Evolutionary conservation across 192 early-diverging fungal species (phyloP), one percentile per base, ranked within the genome.

Genomic region (Jimgerdemannia flammicorona): DNA sequence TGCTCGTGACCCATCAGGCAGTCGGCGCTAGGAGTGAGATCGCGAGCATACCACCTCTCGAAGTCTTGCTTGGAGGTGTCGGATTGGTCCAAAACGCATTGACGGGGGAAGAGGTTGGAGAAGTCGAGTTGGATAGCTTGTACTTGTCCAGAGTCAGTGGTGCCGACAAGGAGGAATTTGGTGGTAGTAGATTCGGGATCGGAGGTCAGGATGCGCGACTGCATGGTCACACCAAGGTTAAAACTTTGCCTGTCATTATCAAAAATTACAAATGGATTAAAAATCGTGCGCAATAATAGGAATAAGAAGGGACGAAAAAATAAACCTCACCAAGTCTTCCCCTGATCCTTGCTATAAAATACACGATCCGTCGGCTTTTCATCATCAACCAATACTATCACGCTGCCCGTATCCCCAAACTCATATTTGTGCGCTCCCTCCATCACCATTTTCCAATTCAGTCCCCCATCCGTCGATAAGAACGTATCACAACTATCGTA

Each of bases 401-500:
- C 69, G 2, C 90, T 78, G 18, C 96, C 97, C 75, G 87, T 88
- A 79, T 99, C 95, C 3, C 89, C 91, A 72, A 96, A 83, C 77
- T 95, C 95, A 74, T 93, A 96, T 64, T 93, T 91, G 74, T 95
- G 91, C 17, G 96, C 89, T 18, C 90, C 95, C 66, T 86, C 81
- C 17, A 80, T 78, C 19, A 87, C 89, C 49, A 83, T 83, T 29
- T 79, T 77, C 95, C 95, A 98, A 3, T 87, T 89, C 4, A 91
- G 39, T 17, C 96, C 97, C 66, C 92, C 93, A 78, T 98, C 95
- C 43, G 86, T 83, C 3, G 94, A 95, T 59, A 98, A 68, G 69
- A 95, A 98, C 0, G 94, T 96, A 75, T 96, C 95, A 73, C 93
- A 91, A 40, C 92, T 84, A 41, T 87, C 85, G 81, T 93, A 95